Conservation (phyloP, 2,329 filamentous ascomycete genomes). For the Trichoderma sp. region DNA sequence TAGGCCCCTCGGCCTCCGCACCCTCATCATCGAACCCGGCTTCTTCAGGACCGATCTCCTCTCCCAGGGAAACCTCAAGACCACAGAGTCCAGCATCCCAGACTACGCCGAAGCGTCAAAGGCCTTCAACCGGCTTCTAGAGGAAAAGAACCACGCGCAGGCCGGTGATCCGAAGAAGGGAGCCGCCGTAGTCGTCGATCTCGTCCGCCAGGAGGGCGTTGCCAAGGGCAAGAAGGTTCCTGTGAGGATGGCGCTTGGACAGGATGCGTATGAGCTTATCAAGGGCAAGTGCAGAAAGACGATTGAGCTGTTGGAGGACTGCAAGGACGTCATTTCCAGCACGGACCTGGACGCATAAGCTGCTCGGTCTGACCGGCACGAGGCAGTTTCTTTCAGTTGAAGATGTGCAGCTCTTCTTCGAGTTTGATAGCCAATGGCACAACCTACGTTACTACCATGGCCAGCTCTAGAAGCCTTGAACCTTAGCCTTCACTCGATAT, state of each 20-base stretch:
- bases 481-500: no score
- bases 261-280: conserved; percentile 33
- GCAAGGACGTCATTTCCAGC: conserved; percentile 29
- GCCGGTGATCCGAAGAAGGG: conserved; percentile 34
- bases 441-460: neutral
- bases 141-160: conserved; percentile 15
- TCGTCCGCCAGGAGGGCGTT: conserved; percentile 34
- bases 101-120: conserved; percentile 22
- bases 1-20: conserved; percentile 16
- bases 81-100: conserved; percentile 12
- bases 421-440: no score
- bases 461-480: neutral
- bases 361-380: neutral
- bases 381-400: no score
- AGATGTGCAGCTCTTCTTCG: no score
- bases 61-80: conserved; percentile 17
- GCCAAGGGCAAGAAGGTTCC: conserved; percentile 31
- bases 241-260: conserved; percentile 34
- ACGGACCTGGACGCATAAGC: conserved; percentile 23
- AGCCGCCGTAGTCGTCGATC: conserved; percentile 33
- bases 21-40: conserved; percentile 25
- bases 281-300: conserved; percentile 35
- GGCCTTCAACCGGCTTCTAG: neutral
- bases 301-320: conserved; percentile 28
- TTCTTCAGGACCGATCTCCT: conserved; percentile 26